Evolutionary conservation across 163 green algal genomes (phyloP), one percentile per base, ranked within the genome.

Genomic region (Coccomyxa subellipsoidea): DNA sequence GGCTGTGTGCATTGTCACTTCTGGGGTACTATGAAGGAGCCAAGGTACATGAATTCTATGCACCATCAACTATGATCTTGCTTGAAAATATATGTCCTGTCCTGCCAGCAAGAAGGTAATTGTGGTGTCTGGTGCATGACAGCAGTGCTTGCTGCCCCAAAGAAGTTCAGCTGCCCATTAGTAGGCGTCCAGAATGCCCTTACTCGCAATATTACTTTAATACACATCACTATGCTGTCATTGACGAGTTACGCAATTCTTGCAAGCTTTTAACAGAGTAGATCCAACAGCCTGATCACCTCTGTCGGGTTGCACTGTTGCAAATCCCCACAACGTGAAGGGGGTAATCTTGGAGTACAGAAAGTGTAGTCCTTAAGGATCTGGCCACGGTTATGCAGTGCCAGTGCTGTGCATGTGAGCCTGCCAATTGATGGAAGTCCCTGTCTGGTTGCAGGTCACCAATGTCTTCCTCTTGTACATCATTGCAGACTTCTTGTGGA

Each of bases 381-480:
- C 12, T 66, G 47, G n/a, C n/a, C n/a, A n/a, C n/a, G n/a, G n/a
- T n/a, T n/a, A n/a, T n/a, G n/a, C n/a, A n/a, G n/a, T n/a, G n/a
- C n/a, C n/a, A n/a, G n/a, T n/a, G n/a, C n/a, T n/a, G n/a, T n/a
- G n/a, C n/a, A n/a, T n/a, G n/a, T n/a, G n/a, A n/a, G n/a, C n/a
- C n/a, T n/a, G n/a, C n/a, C n/a, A n/a, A 2, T 73, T 36, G 5
- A 34, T 73, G 1, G 12, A n/a, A n/a, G n/a, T n/a, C n/a, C n/a
- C n/a, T 40, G 2, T 40, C 39, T 31, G 69, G 12, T 15, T 81
- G 40, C 79, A 83, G 79, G 84, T 90, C n/a, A 90, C 86, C 15
- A 83, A 82, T 25, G 77, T 85, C n/a, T 88, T 90, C 70, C 34
- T 85, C 0, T 66, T 79, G 36, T 90, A 90, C 80, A 83, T 90